These are phyloP conservation scores for Inga laurina DNA, from an alignment of 306 rosid genomes.

Conservation along the genomic window DNA sequence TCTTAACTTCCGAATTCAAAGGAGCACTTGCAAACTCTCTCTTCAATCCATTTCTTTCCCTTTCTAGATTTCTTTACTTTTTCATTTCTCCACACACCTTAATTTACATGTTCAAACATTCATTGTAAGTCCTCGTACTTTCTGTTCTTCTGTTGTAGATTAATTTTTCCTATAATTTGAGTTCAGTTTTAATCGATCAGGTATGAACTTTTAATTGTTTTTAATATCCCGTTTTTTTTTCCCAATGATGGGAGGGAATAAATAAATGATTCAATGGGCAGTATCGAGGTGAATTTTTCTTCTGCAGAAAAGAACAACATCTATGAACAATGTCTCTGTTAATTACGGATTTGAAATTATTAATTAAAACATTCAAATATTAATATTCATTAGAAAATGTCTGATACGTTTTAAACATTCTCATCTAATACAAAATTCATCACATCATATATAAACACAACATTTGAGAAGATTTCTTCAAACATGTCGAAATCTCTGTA, in stretches of 20 bases:
- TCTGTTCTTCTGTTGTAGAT: background rate
- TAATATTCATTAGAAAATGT: background rate
- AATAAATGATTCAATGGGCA: background rate
- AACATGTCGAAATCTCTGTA: too few species aligned
- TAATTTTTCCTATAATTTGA: background rate
- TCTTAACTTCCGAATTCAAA: constrained; percentile 25
- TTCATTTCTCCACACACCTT: constrained; percentile 6
- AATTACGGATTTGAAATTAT: background rate
- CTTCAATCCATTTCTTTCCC: background rate
- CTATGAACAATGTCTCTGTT: background rate
- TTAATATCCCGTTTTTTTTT: background rate
- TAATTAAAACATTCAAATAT: background rate
- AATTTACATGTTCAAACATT: constrained; percentile 15
- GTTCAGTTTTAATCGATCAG: background rate
- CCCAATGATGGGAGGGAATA: background rate
- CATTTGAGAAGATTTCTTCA: too few species aligned
- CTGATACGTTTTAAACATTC: background rate
- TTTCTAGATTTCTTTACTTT: background rate
- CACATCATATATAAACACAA: background rate
- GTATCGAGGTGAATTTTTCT: background rate
- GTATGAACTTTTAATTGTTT: background rate
- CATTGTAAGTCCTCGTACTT: constrained; percentile 24
- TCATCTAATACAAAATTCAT: background rate
- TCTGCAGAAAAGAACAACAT: background rate
- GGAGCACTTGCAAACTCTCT: constrained; percentile 1